Evolutionary conservation across 2,329 filamentous ascomycete species (phyloP), one percentile per base, ranked within the genome.

Genomic region (Talaromyces sp.): DNA sequence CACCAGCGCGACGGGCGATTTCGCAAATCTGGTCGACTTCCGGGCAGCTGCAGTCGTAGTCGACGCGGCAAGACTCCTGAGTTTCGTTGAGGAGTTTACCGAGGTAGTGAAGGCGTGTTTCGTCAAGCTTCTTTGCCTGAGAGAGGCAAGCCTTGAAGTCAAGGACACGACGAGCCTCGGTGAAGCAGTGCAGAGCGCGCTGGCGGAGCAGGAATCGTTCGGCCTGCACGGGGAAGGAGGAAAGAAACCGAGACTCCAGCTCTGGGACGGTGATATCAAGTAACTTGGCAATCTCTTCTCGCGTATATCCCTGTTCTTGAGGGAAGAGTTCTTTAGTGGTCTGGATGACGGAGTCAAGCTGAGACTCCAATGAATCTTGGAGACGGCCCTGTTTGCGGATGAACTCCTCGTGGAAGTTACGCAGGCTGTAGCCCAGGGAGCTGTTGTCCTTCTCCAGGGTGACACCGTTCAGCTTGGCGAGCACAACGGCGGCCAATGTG

Each of bases 1-100:
- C 86, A 2, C 94, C 94, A 0, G 90, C 90, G 17, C 80, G 81
- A 29, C 87, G 82, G 0, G 92, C 92, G 65, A 97, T 88, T 43
- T 81, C 74, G 74, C 93, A 97, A 41, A 99, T 84, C 63, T 90
- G 83, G 73, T 99, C 93, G n/a, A 97, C 84, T 75, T 97, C 92
- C 0, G 90, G 87, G 68, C 91, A 96, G 68, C 89, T 94, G 79
- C 93, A 97, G 69, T 97, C 91, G 76, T 94, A 99, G 3, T 90
- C 75, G 17, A 92, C 88, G 57, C 91, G 84, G 75, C 93, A 97
- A 8, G 90, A 95, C 48, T 85, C 85, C 72, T 99, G 94, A 0
- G 92, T 96, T 68, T 88, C 85, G 74, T 97, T 96, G 81, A 99
- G 87, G 12, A 97, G 80, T 50, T 84, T 85, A 29, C 94, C 94